phyloP scores from a whole-genome alignment of 371 early-diverging fungal species.

The Saksenaea oblongispora region DNA sequence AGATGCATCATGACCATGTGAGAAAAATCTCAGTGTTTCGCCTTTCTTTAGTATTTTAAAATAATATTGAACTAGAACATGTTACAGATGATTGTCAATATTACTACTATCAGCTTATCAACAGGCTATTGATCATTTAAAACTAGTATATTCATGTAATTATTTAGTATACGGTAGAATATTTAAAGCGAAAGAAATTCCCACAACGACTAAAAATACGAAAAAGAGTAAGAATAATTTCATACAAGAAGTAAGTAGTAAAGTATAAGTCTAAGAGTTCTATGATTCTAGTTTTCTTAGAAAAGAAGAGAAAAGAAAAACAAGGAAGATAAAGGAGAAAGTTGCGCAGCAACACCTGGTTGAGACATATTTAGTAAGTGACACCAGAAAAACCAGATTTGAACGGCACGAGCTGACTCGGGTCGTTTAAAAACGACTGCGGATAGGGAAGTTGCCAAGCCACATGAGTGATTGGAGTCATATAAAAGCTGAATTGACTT shows the following conservation, averaged over 20 bases:
- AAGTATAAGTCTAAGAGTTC: neutral
- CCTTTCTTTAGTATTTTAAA: too few relatives aligned
- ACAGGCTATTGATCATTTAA: too few relatives aligned
- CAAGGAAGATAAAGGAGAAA: neutral
- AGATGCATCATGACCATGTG: neutral
- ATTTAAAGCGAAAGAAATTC: neutral
- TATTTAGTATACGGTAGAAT: neutral
- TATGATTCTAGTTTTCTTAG: neutral
- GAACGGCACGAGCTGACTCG: neutral
- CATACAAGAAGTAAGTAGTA: neutral
- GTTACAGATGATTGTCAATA: neutral
- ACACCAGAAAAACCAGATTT: neutral
- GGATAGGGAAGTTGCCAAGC: neutral
- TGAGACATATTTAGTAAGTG: neutral
- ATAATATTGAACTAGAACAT: neutral
- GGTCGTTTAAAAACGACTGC: neutral
- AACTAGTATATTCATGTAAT: too few relatives aligned
- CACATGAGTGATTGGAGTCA: neutral
- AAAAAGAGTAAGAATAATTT: too few relatives aligned
- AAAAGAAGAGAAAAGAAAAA: neutral
- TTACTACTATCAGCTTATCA: too few relatives aligned
- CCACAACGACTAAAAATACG: neutral
- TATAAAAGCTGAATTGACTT: neutral
- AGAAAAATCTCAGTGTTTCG: neutral
- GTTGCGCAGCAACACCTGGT: neutral